These are phyloP conservation scores for Schizochytrium sp. DNA, from an alignment of 108 stramenopile species.

Conservation along the genomic window DNA sequence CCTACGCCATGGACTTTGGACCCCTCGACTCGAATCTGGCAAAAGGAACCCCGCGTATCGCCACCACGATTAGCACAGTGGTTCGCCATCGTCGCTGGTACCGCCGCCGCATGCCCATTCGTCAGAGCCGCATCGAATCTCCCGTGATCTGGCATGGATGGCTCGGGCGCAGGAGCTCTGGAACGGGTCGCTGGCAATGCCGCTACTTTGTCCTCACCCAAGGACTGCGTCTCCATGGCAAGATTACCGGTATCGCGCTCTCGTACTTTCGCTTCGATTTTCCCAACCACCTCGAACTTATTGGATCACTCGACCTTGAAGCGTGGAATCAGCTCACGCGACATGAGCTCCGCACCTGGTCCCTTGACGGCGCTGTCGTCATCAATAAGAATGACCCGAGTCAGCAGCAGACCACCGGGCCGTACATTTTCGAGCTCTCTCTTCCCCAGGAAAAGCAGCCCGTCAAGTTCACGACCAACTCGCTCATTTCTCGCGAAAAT, in stretches of 20 bases:
- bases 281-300: not conserved
- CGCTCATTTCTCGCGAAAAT: not conserved
- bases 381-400: not conserved
- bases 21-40: not conserved
- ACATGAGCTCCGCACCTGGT: not conserved
- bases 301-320: not conserved
- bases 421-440: not conserved
- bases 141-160: not conserved
- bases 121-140: not conserved
- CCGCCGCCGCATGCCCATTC: not conserved
- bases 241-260: not conserved
- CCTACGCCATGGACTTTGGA: not conserved
- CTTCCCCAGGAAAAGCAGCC: not conserved
- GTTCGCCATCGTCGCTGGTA: not conserved
- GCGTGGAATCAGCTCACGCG: not conserved
- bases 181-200: slow-evolving; percentile 11
- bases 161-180: not conserved
- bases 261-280: not conserved
- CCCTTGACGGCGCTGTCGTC: not conserved
- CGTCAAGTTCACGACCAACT: not conserved
- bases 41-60: not conserved
- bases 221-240: not conserved
- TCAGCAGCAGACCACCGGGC: not conserved
- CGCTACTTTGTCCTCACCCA: not conserved
- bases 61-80: not conserved